Base-by-base conservation (phyloP, 805 yeast genomes). In the Kuraishia molischiana region DNA sequence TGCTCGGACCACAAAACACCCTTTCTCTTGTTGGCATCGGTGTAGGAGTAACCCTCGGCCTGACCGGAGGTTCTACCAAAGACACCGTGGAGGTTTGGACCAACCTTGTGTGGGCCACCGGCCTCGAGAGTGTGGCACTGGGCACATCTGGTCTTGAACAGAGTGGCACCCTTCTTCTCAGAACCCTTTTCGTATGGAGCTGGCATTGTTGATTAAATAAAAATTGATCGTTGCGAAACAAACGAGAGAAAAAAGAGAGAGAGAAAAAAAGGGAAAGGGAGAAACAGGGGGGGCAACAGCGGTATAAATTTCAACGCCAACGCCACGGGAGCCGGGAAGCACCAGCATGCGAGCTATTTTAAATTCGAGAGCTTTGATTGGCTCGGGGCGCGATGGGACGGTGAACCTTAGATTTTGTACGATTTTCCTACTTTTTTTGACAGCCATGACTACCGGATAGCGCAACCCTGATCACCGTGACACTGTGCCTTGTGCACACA, bases 51-150 rank as follows among this genome's bases (percentile, higher is more conserved):
- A 50, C 97, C 98, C 41, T 67, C 81, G 58, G 95, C 95, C 61
- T 72, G 67, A 66, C 98, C 98, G 37, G 97, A 83, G 51, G 71
- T 63, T 74, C 98, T 86, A 59, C 94, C 94, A 48, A 92, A 73
- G 52, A 92, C 70, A 68, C 97, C 98, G 69, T 85, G 83, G 64
- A 92, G 81, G 69, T 90, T 92, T 62, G 98, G 98, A 67, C 98
- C 98, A 57, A 90, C 97, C 77, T 92, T 92, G 84, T 90, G 79
- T 53, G 97, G 90, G 47, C 95, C 97, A 60, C 95, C 95, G 45
- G 71, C 74, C 67, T 90, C 97, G 50, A 81, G 80, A 56, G 97
- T 90, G 81, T 92, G 98, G 69, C 98, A 92, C 74, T 92, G 97
- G 54, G 87, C 74, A 70, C 98, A 92, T 81, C 98, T 87, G 50